Base-by-base conservation (phyloP, 1,284 basidiomycete genomes). In the Trichosporon asahii region DNA sequence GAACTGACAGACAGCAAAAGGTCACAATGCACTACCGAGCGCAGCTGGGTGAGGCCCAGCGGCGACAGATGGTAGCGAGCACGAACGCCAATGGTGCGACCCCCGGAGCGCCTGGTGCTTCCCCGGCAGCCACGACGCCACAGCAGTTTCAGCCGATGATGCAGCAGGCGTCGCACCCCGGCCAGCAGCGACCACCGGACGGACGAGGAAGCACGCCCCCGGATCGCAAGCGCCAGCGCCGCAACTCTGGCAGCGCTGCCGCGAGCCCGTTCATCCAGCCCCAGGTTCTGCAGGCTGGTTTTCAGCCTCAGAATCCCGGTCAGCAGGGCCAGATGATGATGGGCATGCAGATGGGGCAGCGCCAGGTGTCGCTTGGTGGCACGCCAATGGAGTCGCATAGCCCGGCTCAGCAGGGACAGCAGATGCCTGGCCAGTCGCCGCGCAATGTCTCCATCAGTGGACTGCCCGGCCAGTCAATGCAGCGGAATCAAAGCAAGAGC, bases 401-500 rank as follows among this genome's bases (percentile, higher is more conserved):
- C 57, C 73, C 73, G 6, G 73, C 68, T 7, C 65, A 69, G 23
- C 27, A 61, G 61, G 29, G 60, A 5, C 57, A 61, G 29, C 57
- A 61, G 18, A 61, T 65, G 46, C 64, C 64, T 1, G 68, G 63
- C 15, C 69, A 70, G 53, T 72, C 73, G 40, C 73, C 73, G 0
- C 57, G 70, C 14, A 72, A 61, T 21, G 57, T 49, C 21, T 49
- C 71, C n/a, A 65, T 66, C 14, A 73, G 71, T 61, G 72, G 72
- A 11, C 33, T 71, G 11, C 70, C 72, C 11, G 68, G 70, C 29
- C 72, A 73, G 63, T 66, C 73, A 21, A 78, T 80, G 76, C 74
- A 75, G 67, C 70, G 80, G 49, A 78, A 79, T 69, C 76, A 76
- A 71, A 79, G 79, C 70, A 78, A 79, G 68, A 75, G 74, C 18